phyloP scores from a whole-genome alignment of 805 yeast species.

The Debaryomyces castellii region DNA sequence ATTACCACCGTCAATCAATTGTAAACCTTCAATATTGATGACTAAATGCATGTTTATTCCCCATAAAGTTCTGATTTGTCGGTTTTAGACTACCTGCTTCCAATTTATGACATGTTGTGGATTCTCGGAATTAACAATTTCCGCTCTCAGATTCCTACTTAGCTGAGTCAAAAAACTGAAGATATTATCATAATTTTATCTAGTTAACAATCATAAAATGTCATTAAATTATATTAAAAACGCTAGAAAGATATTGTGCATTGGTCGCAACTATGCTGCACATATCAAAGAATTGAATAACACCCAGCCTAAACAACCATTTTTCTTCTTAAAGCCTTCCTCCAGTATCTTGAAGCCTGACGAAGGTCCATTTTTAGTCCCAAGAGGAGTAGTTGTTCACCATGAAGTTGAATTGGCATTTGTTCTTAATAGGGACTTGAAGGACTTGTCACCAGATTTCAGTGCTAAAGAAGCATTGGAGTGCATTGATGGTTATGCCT shows the following conservation, averaged over 20 bases:
- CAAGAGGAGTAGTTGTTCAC: slow-evolving; percentile 77
- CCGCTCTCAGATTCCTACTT: not conserved
- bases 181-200: not conserved
- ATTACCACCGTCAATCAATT: too few relatives aligned
- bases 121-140: not conserved
- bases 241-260: slow-evolving; percentile 84
- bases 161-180: not conserved
- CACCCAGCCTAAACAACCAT: slow-evolving; percentile 78
- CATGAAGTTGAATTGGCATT: slow-evolving; percentile 94
- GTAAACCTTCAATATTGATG: too few relatives aligned
- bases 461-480: slow-evolving; percentile 68
- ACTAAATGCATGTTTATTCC: too few relatives aligned
- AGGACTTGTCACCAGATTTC: slow-evolving; percentile 60
- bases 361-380: slow-evolving; percentile 78
- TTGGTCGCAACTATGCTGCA: slow-evolving; percentile 97
- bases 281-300: slow-evolving; percentile 90
- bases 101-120: too few relatives aligned
- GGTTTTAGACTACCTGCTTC: too few relatives aligned
- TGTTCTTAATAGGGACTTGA: slow-evolving; percentile 61
- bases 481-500: slow-evolving; percentile 80
- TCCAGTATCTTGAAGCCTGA: slow-evolving; percentile 63
- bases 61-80: too few relatives aligned
- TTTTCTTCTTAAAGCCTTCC: slow-evolving; percentile 88
- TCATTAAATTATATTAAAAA: slow-evolving; percentile 53
- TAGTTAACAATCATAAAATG: slow-evolving; percentile 24